Base-by-base conservation (phyloP, 495 filamentous ascomycete species). In the Parathielavia appendiculata region DNA sequence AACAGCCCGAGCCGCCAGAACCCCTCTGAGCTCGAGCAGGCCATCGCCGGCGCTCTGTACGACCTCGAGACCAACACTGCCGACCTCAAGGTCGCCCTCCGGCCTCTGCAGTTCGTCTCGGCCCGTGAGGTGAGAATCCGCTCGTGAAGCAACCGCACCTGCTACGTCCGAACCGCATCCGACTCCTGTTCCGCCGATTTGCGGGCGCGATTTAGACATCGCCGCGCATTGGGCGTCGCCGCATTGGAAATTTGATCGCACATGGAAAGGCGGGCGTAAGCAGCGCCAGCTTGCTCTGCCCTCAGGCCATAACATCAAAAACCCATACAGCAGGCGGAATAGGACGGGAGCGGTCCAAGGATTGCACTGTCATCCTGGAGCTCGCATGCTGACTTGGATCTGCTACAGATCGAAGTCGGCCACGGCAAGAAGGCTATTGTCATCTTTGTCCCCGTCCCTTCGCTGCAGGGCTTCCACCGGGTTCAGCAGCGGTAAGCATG, bases 391-490 rank as follows among this genome's bases (percentile, higher is more conserved):
- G 77, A 87, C 81, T 84, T 84, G 76, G 75, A 75, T 79, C 79
- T 75, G 74, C 68, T 71, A 73, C 78, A 96, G 93, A 89, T 98
- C 80, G 93, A 98, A 82, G 93, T 97, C 78, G 92, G 92, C 81
- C 91, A 96, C 81, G 93, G 93, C 86, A 96, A 95, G 85, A 98
- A 98, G 84, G 93, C 93, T 67, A 97, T 98, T 80, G 90, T 97
- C 81, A 90, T 98, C 86, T 98, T 98, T 86, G 92, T 98, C 83
- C 93, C 93, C 71, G 95, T 98, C 73, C 93, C 93, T 73, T 86
- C 92, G 72, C 88, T 98, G 70, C 80, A 82, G 72, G 88, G 87
- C 71, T 97, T 96, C 88, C 93, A 97, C 85, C 89, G 91, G 71
- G 89, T 95, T 73, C 93, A 98, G 86, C 93, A 97, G 83, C 91